Base-by-base conservation (phyloP, 139 green algal species). In the Chlamydomonas sp. region DNA sequence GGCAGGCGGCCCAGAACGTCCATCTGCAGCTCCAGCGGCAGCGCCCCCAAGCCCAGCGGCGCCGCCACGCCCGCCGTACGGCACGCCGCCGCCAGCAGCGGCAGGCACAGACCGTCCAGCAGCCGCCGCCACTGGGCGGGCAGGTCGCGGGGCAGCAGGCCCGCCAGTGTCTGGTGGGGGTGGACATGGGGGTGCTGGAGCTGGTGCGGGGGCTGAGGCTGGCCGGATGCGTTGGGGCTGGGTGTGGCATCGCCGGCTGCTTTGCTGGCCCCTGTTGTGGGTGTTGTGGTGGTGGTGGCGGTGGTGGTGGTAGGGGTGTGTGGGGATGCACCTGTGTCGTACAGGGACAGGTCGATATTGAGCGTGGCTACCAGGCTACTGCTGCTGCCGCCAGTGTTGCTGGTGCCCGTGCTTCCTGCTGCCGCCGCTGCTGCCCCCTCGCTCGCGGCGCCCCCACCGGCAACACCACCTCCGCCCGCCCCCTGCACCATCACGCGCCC, bases 21-120 rank as follows among this genome's bases (percentile, higher is more conserved):
- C 71, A 87, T 8, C 83, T 87, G 83, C n/a, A 87, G 83, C 83
- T 87, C 83, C 83, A 87, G 62, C 6, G 83, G 83, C 18, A 87
- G 83, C 31, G 64, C 62, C 31, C 18, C 4, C 61, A 87, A 73
- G 0, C 83, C 83, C 83, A 81, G 61, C 73, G 83, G 83, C 62
- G 83, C 31, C 20, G 83, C 16, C 83, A 80, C 15, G 1, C 83
- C 83, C 1, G 63, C 61, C 3, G 73, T 63, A 3, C 83, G 73
- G 15, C 83, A 87, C 1, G 62, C 63, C 5, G 62, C 83, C 71
- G 83, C 83, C 61, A 87, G 83, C 73, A 87, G 83, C 73, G 83
- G 83, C 83, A 87, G 73, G 62, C 18, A 62, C 62, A 87, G 83
- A 12, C 72, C 83, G 31, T 87, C 83, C 83, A 76, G 74, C 72